Base-by-base conservation (phyloP, 177 flowering plant species). In the Telopea speciosissima region DNA sequence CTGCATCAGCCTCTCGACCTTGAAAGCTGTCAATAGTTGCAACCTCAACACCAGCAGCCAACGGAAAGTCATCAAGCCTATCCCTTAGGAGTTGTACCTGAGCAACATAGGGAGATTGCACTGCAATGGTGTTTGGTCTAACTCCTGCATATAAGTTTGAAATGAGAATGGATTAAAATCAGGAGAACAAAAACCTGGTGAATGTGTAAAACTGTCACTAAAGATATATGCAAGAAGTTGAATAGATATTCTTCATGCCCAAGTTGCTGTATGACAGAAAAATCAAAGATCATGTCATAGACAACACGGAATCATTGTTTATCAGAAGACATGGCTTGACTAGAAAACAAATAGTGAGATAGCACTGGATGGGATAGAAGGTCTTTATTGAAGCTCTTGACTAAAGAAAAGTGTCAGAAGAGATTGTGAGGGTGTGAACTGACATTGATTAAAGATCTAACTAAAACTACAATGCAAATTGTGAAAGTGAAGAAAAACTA, bases 81-180 rank as follows among this genome's bases (percentile, higher is more conserved):
- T 93, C 93, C 79, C 98, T 87, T 75, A 93, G 71, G 42, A 93
- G 90, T 69, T 93, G 96, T 45, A 93, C 98, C 81, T 93, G 98
- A 74, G 98, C 96, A 82, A 93, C 96, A 74, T 93, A 93, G 69
- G 98, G 98, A 74, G 98, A 92, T 73, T 92, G 97, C 63, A 92
- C 93, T 19, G 88, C 93, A 68, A 92, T 90, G 64, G 85, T 85
- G 63, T 73, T 72, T 59, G 97, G 88, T 70, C 83, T 78, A 58
- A 92, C 91, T 77, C 97, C 97, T 90, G 84, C 76, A 82, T 33
- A 26, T 61, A 4, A 63, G 4, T 63, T 45, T 17, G 13, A 66
- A 64, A 28, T 67, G 31, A 62, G 36, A 25, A 16, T n/a, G 3
- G 1, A 75, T 6, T n/a, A 58, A 64, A 44, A 66, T 2, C 19